Evolutionary conservation across 108 stramenopile genomes (phyloP).

Genomic region (Stephanodiscus triporus): DNA sequence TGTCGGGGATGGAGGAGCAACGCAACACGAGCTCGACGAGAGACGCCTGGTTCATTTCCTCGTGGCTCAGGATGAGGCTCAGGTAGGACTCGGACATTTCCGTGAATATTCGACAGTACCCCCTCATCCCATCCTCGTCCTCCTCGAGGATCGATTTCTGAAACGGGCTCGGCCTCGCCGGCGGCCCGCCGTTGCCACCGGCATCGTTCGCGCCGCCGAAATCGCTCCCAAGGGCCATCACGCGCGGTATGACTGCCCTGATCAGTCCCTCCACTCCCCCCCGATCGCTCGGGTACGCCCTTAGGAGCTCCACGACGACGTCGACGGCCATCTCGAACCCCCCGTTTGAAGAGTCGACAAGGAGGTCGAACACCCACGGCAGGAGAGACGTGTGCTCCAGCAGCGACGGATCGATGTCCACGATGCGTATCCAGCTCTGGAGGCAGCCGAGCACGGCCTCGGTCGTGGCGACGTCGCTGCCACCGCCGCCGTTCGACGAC

Average conservation of each 20-base stretch:
- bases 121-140: constrained; percentile 84
- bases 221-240: constrained; percentile 58
- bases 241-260: constrained; percentile 68
- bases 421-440: constrained; percentile 78
- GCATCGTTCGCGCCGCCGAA: background rate
- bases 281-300: constrained; percentile 73
- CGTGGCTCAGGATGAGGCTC: constrained; percentile 73
- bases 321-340: constrained; percentile 85
- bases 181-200: background rate
- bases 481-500: background rate
- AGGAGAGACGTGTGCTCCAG: constrained; percentile 39
- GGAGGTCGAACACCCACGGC: constrained; percentile 45
- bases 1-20: constrained; percentile 74
- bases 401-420: constrained; percentile 59
- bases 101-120: constrained; percentile 89
- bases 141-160: constrained; percentile 54
- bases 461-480: constrained; percentile 28
- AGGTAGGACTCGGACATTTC: constrained; percentile 97
- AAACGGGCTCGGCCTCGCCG: constrained; percentile 17
- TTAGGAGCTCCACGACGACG: constrained; percentile 82
- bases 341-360: constrained; percentile 36
- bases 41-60: constrained; percentile 55
- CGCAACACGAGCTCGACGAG: constrained; percentile 78
- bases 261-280: constrained; percentile 65
- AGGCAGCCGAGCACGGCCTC: constrained; percentile 59